Conservation (phyloP, 73 alveolate species). For the Paraurostyla sp. region DNA sequence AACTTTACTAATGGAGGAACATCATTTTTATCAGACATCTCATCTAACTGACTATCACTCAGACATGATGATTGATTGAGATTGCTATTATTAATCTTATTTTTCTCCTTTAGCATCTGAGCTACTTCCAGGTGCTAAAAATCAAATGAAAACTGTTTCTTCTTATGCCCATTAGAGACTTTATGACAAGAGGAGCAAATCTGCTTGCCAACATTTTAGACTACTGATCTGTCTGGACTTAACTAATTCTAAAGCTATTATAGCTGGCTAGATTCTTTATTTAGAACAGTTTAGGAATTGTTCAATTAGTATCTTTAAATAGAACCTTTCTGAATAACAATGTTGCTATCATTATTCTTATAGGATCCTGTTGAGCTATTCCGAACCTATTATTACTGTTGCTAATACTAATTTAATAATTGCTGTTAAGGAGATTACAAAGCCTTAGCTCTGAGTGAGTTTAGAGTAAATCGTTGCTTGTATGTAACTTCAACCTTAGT, state of each 20-base stretch:
- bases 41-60: constrained; percentile 2
- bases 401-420: background rate
- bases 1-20: background rate
- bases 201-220: background rate
- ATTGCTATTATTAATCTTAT: no score
- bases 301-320: background rate
- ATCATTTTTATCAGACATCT: background rate
- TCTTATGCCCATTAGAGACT: background rate
- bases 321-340: background rate
- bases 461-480: background rate
- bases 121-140: background rate
- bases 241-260: no score
- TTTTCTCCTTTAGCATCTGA: background rate
- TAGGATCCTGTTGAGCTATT: background rate
- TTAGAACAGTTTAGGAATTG: no score
- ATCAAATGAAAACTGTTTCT: constrained; percentile 17
- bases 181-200: constrained; percentile 25
- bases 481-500: background rate
- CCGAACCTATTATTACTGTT: background rate
- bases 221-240: background rate
- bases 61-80: no score
- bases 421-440: constrained; percentile 1
- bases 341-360: background rate
- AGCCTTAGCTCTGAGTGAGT: background rate
- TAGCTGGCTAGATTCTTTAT: no score